Percentiles rank a stretch among this genome's conserved stretches.
Evolutionary conservation across 352 stramenopile genomes (phyloP).

Genomic region (Phytophthora sp.): DNA sequence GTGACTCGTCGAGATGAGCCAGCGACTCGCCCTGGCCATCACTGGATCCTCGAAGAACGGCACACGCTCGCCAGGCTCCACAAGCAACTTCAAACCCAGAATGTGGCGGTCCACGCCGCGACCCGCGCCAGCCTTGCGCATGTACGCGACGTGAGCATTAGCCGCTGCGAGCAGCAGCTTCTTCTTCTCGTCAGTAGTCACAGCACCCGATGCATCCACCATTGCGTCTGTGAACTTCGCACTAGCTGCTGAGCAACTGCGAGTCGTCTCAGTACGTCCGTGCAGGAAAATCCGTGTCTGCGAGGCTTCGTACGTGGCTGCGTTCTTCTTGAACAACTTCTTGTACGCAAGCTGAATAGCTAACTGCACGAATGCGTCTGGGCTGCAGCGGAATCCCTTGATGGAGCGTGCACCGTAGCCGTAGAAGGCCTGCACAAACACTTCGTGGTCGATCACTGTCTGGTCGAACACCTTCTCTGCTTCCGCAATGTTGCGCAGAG

Average conservation of each 20-base stretch:
- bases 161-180: constrained; percentile 48
- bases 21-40: constrained; percentile 72
- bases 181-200: constrained; percentile 45
- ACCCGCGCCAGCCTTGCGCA: constrained; percentile 72
- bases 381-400: constrained; percentile 91
- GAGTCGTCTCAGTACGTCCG: constrained; percentile 93
- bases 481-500: constrained; percentile 49
- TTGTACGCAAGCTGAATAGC: constrained; percentile 94
- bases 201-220: constrained; percentile 48
- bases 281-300: constrained; percentile 95
- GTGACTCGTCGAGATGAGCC: constrained; percentile 84
- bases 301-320: constrained; percentile 94
- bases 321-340: constrained; percentile 70
- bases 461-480: constrained; percentile 69
- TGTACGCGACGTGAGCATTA: constrained; percentile 68
- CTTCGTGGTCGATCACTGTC: constrained; percentile 87
- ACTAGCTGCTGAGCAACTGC: constrained; percentile 81
- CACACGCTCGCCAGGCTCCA: constrained; percentile 53
- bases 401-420: constrained; percentile 90
- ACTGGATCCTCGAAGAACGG: constrained; percentile 77
- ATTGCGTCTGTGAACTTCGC: constrained; percentile 90
- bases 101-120: constrained; percentile 95
- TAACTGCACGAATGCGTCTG: constrained; percentile 96
- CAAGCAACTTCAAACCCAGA: constrained; percentile 85
- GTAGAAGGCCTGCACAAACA: constrained; percentile 88